These are phyloP conservation scores for Macrophomina phaseolina DNA, from an alignment of 2,329 filamentous ascomycete species.

Conservation along the genomic window DNA sequence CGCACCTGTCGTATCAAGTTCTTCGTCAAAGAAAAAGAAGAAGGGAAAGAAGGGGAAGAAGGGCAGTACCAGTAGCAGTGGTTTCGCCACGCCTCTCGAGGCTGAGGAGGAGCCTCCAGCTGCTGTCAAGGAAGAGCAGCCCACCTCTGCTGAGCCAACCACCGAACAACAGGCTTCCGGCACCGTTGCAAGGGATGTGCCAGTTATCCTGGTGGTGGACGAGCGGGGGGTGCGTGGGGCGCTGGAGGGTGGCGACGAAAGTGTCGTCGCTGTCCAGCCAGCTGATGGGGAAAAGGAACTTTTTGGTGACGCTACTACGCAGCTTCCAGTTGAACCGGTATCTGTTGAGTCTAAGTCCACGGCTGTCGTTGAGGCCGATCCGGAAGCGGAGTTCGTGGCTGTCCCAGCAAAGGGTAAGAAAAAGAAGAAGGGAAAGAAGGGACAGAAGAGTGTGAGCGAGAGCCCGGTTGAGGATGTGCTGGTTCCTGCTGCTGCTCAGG, in stretches of 20 bases:
- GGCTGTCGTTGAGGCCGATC: not conserved
- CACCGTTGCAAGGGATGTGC: not conserved
- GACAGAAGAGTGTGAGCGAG: conserved; percentile 4
- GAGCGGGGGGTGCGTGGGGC: conserved; percentile 2
- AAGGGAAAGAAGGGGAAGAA: not conserved
- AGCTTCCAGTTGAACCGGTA: too few species aligned
- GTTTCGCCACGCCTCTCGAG: not conserved
- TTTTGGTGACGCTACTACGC: not conserved
- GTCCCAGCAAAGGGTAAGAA: conserved; percentile 1
- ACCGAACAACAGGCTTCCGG: not conserved
- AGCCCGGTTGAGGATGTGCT: not conserved
- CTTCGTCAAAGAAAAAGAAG: not conserved
- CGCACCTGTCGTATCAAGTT: not conserved
- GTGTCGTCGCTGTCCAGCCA: conserved; percentile 5
- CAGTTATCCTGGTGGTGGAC: conserved; percentile 1
- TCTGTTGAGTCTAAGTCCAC: not conserved
- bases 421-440: conserved; percentile 24
- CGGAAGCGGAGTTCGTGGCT: not conserved
- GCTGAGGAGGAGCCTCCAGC: too few species aligned
- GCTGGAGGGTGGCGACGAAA: not conserved
- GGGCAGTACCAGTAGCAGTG: not conserved
- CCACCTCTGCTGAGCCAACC: too few species aligned
- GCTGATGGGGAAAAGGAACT: not conserved
- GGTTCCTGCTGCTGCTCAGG: not conserved
- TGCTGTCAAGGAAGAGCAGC: too few species aligned